Evolutionary conservation across 805 yeast genomes (phyloP).

Genomic region (Ogataea corticis): DNA sequence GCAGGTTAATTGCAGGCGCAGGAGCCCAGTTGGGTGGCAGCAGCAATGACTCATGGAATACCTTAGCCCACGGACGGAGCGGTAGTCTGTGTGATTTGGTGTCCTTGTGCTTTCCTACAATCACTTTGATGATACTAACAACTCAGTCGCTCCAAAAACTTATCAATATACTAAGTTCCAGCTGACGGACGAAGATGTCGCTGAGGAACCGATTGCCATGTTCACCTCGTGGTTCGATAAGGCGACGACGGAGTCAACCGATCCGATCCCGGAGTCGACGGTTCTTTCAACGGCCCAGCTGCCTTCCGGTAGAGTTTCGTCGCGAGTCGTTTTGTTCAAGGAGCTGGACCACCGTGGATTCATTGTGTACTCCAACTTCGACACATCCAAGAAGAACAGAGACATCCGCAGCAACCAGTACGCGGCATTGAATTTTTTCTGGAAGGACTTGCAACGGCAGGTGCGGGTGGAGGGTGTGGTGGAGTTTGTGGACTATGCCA

Average conservation of each 20-base stretch:
- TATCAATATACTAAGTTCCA: conserved; percentile 78
- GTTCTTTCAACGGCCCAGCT: conserved; percentile 85
- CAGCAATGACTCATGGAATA: no score
- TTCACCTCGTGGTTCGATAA: conserved; percentile 85
- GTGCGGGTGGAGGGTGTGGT: conserved; percentile 88
- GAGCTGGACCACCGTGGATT: conserved; percentile 87
- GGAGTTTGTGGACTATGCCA: conserved; percentile 71
- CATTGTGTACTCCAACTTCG: conserved; percentile 91
- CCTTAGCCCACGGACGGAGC: no score
- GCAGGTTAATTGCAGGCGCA: no score
- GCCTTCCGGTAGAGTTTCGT: conserved; percentile 88
- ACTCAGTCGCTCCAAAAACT: conserved; percentile 74
- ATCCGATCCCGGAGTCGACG: conserved; percentile 77
- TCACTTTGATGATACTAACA: no score
- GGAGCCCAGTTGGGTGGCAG: no score
- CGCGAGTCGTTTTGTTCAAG: conserved; percentile 82
- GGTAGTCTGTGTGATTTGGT: neutral
- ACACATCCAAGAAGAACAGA: conserved; percentile 72
- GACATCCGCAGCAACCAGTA: conserved; percentile 73
- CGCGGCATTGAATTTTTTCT: conserved; percentile 86
- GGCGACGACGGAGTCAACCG: conserved; percentile 54
- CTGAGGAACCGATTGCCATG: conserved; percentile 66
- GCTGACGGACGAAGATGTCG: conserved; percentile 54
- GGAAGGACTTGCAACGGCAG: conserved; percentile 90
- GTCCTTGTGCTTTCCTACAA: neutral